These are phyloP conservation scores for Skeletonema marinoi DNA, from an alignment of 108 stramenopile species.

Conservation along the genomic window DNA sequence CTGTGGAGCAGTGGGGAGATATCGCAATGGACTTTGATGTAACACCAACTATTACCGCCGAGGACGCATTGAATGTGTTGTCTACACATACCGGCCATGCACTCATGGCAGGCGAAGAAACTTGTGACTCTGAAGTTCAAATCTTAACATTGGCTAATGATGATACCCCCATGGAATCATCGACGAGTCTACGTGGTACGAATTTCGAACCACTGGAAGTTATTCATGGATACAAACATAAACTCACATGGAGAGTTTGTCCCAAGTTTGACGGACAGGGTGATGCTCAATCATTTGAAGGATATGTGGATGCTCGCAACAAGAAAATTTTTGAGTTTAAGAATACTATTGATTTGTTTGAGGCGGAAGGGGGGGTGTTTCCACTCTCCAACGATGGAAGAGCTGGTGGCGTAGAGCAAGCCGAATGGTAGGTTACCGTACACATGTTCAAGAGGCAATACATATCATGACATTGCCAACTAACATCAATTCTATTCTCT, in stretches of 20 bases:
- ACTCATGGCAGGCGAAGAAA: neutral
- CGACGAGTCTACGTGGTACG: neutral
- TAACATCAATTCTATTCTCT: neutral
- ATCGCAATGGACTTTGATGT: neutral
- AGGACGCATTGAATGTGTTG: neutral
- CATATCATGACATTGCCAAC: neutral
- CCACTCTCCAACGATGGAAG: conserved; percentile 22
- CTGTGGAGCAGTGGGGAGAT: neutral
- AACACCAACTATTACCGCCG: neutral
- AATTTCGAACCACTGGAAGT: neutral
- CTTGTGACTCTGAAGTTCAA: neutral
- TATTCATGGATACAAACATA: conserved; percentile 5
- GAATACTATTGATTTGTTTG: conserved; percentile 28
- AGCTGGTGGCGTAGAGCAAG: conserved; percentile 10
- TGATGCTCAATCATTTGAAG: conserved; percentile 3
- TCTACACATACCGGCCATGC: neutral
- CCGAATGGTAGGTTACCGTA: conserved; percentile 1
- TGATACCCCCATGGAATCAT: neutral
- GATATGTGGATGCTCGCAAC: conserved; percentile 19
- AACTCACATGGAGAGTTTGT: conserved; percentile 18
- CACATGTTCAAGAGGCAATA: neutral
- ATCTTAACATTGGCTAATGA: neutral
- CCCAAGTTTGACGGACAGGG: conserved; percentile 20
- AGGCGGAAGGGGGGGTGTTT: conserved; percentile 21
- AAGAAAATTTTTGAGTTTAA: conserved; percentile 3